These are phyloP conservation scores for Conticribra guillardii DNA, from an alignment of 108 stramenopile species.

Conservation along the genomic window DNA sequence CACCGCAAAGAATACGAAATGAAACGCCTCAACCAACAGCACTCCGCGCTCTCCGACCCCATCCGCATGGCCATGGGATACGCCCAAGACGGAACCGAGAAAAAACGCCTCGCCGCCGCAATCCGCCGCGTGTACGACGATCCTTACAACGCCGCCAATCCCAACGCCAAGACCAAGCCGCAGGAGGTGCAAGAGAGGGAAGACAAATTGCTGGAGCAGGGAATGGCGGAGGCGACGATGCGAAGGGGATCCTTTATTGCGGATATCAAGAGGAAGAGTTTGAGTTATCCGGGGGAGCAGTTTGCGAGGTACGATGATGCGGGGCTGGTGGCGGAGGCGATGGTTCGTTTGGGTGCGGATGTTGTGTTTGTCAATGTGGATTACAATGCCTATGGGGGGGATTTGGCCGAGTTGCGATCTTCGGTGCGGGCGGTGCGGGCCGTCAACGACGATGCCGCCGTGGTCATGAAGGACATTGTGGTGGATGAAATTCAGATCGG, in stretches of 20 bases:
- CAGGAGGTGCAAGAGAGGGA: constrained; percentile 52
- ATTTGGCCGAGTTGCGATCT: constrained; percentile 75
- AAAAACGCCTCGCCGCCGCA: constrained; percentile 73
- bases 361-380: constrained; percentile 90
- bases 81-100: constrained; percentile 69
- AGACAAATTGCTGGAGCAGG: constrained; percentile 67
- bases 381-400: constrained; percentile 86
- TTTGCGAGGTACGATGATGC: constrained; percentile 89
- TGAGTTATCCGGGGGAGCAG: constrained; percentile 75
- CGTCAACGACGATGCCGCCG: constrained; percentile 73
- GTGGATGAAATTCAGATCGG: constrained; percentile 92
- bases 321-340: constrained; percentile 86
- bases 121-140: constrained; percentile 87
- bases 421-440: constrained; percentile 74
- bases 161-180: constrained; percentile 46
- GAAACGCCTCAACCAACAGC: constrained; percentile 72
- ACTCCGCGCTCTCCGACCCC: constrained; percentile 77
- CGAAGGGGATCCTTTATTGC: constrained; percentile 83
- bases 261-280: constrained; percentile 81
- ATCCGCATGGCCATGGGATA: constrained; percentile 89
- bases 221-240: constrained; percentile 80
- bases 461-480: constrained; percentile 93
- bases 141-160: constrained; percentile 70
- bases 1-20: constrained; percentile 93
- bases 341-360: constrained; percentile 90